Conservation (phyloP, 345 rosid species). For the Rhodamnia argentea region DNA sequence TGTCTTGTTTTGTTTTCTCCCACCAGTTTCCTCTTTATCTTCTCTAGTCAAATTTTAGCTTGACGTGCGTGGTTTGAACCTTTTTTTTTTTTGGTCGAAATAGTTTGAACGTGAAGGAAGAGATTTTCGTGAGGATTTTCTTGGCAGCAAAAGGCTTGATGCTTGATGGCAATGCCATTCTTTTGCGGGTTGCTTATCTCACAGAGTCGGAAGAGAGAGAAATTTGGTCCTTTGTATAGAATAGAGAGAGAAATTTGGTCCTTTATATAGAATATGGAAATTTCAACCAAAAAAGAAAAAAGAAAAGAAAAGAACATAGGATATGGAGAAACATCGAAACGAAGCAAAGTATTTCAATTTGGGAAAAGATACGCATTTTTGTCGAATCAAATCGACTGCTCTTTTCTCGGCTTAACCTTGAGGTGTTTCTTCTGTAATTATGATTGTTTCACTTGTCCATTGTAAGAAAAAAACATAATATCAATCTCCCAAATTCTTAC, state of each 20-base stretch:
- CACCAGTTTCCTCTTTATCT: background rate
- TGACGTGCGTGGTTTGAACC: background rate
- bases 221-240: background rate
- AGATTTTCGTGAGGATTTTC: background rate
- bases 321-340: background rate
- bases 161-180: background rate
- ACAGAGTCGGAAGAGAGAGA: background rate
- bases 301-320: background rate
- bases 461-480: background rate
- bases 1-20: background rate
- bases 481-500: background rate
- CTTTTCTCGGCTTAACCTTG: rapidly evolving
- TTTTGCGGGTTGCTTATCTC: background rate
- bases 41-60: background rate
- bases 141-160: background rate
- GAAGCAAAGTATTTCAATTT: background rate
- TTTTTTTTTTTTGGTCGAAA: too few relatives aligned
- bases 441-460: background rate
- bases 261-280: background rate
- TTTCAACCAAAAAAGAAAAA: too few relatives aligned
- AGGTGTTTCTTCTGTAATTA: background rate
- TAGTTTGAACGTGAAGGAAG: background rate
- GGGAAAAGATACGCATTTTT: background rate
- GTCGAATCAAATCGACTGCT: background rate
- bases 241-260: background rate